phyloP scores from a whole-genome alignment of 2,329 filamentous ascomycete genomes.

The Sporothrix variecibatus region DNA sequence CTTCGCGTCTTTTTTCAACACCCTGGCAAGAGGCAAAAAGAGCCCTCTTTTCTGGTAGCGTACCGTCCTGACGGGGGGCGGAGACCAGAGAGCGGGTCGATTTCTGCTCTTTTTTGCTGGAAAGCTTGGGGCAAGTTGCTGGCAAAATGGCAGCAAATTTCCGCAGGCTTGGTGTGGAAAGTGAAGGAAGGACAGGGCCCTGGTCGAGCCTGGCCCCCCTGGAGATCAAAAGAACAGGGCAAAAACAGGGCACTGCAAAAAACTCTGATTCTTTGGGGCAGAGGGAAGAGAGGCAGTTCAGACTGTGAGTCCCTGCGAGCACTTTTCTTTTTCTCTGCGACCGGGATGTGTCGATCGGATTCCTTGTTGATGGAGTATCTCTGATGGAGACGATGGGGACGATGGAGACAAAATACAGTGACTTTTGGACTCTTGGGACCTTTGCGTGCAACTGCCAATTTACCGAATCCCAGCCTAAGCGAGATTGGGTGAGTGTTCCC shows the following conservation, averaged over 20 bases:
- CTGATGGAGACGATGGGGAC: background rate
- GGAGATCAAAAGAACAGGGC: background rate
- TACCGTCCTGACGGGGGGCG: conserved; percentile 19
- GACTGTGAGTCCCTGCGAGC: background rate
- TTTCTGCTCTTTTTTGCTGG: background rate
- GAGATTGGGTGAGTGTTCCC: conserved; percentile 14
- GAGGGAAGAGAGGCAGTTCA: too few relatives aligned
- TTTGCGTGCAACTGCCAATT: conserved; percentile 21
- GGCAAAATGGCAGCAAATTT: conserved; percentile 14
- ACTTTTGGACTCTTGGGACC: background rate
- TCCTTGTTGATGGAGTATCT: conserved; percentile 16
- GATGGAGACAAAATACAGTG: background rate
- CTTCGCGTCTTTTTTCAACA: background rate
- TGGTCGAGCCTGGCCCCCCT: too few relatives aligned
- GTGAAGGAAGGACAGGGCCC: conserved; percentile 2
- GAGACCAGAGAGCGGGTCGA: conserved; percentile 20
- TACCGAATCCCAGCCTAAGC: conserved; percentile 25
- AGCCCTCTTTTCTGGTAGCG: background rate
- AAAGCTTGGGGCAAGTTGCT: background rate
- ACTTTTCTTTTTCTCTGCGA: conserved; percentile 19
- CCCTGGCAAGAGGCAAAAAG: background rate
- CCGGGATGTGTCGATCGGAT: conserved; percentile 28
- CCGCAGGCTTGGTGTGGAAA: conserved; percentile 15
- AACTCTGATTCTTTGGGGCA: background rate
- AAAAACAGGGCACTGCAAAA: background rate